phyloP scores from a whole-genome alignment of 2,329 filamentous ascomycete species.

The Emergomyces pasteurianus region DNA sequence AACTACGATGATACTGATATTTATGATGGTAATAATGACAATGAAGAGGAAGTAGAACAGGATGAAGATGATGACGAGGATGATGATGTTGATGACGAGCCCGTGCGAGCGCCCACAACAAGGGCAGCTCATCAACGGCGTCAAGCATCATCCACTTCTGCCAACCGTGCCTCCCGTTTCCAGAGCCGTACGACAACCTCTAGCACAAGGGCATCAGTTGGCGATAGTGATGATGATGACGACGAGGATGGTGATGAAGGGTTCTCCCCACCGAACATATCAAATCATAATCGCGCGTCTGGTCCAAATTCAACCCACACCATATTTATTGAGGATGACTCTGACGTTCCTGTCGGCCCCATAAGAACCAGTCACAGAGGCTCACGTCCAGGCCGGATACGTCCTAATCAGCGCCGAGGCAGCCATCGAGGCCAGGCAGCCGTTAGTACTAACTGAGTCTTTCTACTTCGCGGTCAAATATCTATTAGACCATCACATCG shows the following conservation, averaged over 20 bases:
- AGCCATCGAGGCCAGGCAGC: neutral
- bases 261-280: neutral
- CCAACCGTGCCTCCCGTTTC: neutral
- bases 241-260: neutral
- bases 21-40: conserved; percentile 6
- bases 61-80: conserved; percentile 7
- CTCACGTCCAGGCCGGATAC: neutral
- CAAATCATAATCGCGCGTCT: neutral
- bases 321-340: neutral
- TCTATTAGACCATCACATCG: neutral
- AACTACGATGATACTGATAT: too few relatives aligned
- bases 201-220: neutral
- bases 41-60: conserved; percentile 14
- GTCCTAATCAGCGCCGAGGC: neutral
- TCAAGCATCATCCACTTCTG: neutral
- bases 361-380: neutral
- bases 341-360: neutral
- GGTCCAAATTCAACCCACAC: neutral
- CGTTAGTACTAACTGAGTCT: neutral
- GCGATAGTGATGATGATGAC: neutral
- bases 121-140: conserved; percentile 12
- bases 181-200: neutral
- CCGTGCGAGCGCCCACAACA: conserved; percentile 15
- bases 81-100: conserved; percentile 14
- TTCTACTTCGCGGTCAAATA: neutral